Evolutionary conservation across 2,329 filamentous ascomycete species (phyloP), one percentile per base, ranked within the genome.

Genomic region (Dactylellina drechsleri): DNA sequence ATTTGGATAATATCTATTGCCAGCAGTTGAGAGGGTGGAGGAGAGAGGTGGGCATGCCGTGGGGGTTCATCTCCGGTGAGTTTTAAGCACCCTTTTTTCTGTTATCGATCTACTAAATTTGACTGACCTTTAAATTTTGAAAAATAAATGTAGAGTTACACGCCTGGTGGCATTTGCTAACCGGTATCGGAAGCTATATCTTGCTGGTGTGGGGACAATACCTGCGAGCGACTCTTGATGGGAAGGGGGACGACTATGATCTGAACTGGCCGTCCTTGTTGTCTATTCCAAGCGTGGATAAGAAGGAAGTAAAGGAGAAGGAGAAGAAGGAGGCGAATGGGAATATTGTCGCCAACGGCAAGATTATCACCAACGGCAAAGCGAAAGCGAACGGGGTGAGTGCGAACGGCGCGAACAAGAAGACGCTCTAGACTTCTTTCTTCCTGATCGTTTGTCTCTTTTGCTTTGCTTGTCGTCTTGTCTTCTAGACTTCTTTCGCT

Each of bases 191-290:
- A 81, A 92, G 92, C 15, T 96, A 96, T 81, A 91, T 90, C 80
- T 92, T 94, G 80, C 92, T 96, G 78, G 84, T 88, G 13, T 96
- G 92, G 92, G 90, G 91, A 13, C 54, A 77, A 61, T 94, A 91
- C 90, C 85, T 95, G 16, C 87, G 91, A 47, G 89, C 90, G 76
- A 92, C 91, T 78, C 83, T 95, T 58, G 91, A 93, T 76, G 87
- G 88, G 2, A 85, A 85, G 53, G 90, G 92, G 79, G 87, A 91
- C 49, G 87, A 93, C 79, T 95, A 89, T 80, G 84, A 86, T 78
- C 83, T 95, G 66, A 79, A 86, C 60, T 96, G 92, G 92, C 87
- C 89, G 1, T 87, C 85, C 23, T 85, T 88, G 78, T 86, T 84
- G 5, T 87, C 83, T 1, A 80, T 87, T 40, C 86, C 86, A 0